Evolutionary conservation across 2,329 filamentous ascomycete species (phyloP).

Genomic region (Cadophora sp.): DNA sequence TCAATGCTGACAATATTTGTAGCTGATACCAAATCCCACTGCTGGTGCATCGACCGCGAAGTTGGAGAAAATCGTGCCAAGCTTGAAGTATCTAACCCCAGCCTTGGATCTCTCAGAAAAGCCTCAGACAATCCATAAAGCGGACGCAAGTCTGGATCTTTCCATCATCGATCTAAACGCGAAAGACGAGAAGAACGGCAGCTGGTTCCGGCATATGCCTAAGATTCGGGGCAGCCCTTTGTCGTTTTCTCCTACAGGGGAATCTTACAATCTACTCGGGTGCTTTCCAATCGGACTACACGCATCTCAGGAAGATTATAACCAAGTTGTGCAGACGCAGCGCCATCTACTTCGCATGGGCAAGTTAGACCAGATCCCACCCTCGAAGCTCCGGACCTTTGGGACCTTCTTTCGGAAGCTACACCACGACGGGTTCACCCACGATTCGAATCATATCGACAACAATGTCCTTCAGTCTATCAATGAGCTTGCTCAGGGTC

Average conservation of each 20-base stretch:
- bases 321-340: slow-evolving; percentile 17
- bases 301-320: slow-evolving; percentile 12
- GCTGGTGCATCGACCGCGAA: not conserved
- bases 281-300: slow-evolving; percentile 18
- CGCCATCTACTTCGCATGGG: slow-evolving; percentile 14
- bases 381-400: slow-evolving; percentile 11
- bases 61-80: slow-evolving; percentile 16
- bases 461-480: slow-evolving; percentile 10
- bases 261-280: slow-evolving; percentile 16
- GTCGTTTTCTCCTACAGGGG: slow-evolving; percentile 18
- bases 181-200: slow-evolving; percentile 4
- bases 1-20: not conserved
- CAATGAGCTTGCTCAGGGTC: slow-evolving; percentile 10
- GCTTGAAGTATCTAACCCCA: slow-evolving; percentile 13
- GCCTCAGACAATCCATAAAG: not conserved
- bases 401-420: slow-evolving; percentile 14
- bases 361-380: slow-evolving; percentile 15
- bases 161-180: not conserved
- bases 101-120: slow-evolving; percentile 6
- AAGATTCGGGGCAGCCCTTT: slow-evolving; percentile 17
- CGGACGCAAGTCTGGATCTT: slow-evolving; percentile 5
- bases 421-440: slow-evolving; percentile 6
- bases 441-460: slow-evolving; percentile 10
- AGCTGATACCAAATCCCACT: slow-evolving; percentile 7
- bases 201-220: slow-evolving; percentile 19